Evolutionary conservation across 331 rosid species (phyloP).

Genomic region (Ulmus americana): DNA sequence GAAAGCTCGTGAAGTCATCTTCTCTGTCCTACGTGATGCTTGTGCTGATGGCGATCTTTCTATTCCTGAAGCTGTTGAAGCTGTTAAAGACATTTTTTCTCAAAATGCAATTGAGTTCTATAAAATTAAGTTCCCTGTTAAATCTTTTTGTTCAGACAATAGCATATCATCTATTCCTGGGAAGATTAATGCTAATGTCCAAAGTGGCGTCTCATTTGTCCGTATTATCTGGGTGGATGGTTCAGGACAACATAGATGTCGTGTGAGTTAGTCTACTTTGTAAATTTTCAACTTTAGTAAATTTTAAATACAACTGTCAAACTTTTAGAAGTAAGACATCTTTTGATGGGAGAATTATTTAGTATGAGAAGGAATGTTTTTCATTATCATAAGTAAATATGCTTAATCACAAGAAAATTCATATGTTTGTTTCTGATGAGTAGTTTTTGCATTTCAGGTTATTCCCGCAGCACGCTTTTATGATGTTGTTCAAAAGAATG

Average conservation of each 20-base stretch:
- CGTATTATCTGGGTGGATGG: conserved; percentile 78
- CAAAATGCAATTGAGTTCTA: conserved; percentile 61
- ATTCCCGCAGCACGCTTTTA: conserved; percentile 66
- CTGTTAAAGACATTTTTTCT: conserved; percentile 66
- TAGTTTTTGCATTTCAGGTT: conserved; percentile 42
- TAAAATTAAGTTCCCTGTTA: conserved; percentile 37
- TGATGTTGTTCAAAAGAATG: conserved; percentile 40
- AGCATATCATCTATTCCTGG: conserved; percentile 17
- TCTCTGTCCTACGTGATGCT: conserved; percentile 64
- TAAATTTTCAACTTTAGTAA: conserved; percentile 3
- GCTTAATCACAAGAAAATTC: no score
- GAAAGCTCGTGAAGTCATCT: conserved; percentile 68
- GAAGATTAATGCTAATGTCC: conserved; percentile 30
- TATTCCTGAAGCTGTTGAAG: conserved; percentile 65
- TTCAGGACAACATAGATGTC: conserved; percentile 89
- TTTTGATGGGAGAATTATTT: no score
- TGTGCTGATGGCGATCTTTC: conserved; percentile 76
- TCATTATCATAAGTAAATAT: background rate
- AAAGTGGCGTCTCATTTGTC: conserved; percentile 46
- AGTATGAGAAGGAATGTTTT: background rate
- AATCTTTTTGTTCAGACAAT: conserved; percentile 22
- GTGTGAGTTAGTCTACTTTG: conserved; percentile 47
- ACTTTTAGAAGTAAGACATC: no score
- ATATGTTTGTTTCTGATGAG: background rate
- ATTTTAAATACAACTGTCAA: background rate